These are phyloP conservation scores for Ustilago curta DNA, from an alignment of 1,284 basidiomycete genomes.

Conservation along the genomic window DNA sequence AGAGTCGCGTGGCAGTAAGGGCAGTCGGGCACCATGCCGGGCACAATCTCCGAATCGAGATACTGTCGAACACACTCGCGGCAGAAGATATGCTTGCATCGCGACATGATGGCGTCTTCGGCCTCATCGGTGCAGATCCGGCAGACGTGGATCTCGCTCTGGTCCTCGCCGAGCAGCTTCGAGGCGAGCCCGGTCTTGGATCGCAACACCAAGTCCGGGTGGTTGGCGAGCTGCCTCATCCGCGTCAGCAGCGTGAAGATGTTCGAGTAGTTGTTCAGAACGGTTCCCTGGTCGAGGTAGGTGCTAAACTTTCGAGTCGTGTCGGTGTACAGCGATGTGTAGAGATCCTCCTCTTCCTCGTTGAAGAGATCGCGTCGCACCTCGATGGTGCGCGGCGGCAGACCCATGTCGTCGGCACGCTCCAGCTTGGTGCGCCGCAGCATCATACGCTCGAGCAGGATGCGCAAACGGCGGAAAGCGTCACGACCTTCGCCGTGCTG, in stretches of 20 bases:
- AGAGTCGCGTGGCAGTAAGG: slow-evolving; percentile 93
- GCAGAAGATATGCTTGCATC: slow-evolving; percentile 85
- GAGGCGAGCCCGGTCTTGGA: slow-evolving; percentile 75
- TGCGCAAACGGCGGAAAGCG: slow-evolving; percentile 68
- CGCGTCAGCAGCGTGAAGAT: slow-evolving; percentile 71
- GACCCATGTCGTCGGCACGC: slow-evolving; percentile 93
- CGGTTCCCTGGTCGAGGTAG: slow-evolving; percentile 88
- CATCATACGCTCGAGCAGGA: slow-evolving; percentile 95
- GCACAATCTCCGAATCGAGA: slow-evolving; percentile 78
- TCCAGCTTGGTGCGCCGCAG: slow-evolving; percentile 82
- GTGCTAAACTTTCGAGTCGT: slow-evolving; percentile 92
- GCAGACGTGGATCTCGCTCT: slow-evolving; percentile 73
- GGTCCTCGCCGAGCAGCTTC: slow-evolving; percentile 60
- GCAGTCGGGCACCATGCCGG: slow-evolving; percentile 78
- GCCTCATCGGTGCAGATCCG: slow-evolving; percentile 96
- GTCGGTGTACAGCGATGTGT: slow-evolving; percentile 89
- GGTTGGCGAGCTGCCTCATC: slow-evolving; percentile 70
- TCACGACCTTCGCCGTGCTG: slow-evolving; percentile 62
- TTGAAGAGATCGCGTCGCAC: slow-evolving; percentile 94
- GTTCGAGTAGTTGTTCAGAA: slow-evolving; percentile 72
- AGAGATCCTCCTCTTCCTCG: slow-evolving; percentile 95
- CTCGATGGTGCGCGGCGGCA: slow-evolving; percentile 93
- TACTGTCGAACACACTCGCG: slow-evolving; percentile 97
- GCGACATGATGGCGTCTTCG: slow-evolving; percentile 91
- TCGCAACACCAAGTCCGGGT: slow-evolving; percentile 90